Base-by-base conservation (phyloP, 2,329 filamentous ascomycete genomes). In the Phyllosticta ampelicida region DNA sequence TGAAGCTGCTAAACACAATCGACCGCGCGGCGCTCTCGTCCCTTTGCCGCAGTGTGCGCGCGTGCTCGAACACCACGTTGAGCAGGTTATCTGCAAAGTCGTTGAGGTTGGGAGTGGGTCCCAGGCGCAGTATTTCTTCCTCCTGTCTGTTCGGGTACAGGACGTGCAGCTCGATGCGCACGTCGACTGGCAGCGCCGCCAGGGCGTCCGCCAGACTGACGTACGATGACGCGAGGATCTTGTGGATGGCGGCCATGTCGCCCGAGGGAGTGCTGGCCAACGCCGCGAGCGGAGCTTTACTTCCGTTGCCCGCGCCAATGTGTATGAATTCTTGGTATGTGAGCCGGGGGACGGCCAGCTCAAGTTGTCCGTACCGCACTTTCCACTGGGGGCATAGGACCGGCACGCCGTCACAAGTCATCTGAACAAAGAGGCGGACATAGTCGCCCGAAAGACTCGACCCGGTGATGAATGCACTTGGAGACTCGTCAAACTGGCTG, bases 401-500 rank as follows among this genome's bases (percentile, higher is more conserved):
- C 0, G 92, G 90, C 0, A 95, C 76, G 1, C 86, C 86, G 69
- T 99, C 94, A 61, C 84, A 86, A 0, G 92, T 97, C 64, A 96
- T 82, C 68, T 99, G 94, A 21, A 97, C 88, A 67, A 90, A 95
- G 8, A 99, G 75, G 58, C 91, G 84, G 21, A 96, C 85, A 71
- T 97, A 97, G 67, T 97, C 89, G n/a, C 94, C 94, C 2, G 90
- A 95, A 58, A 99, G 74, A 74, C 92, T 97, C 9, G 92, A 97
- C 0, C 92, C 94, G 0, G 92, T 97, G 18, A 99, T 89, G 21
- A 97, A 83, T 21, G 90, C 89, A 67, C 83, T 94, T 21, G 87
- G 86, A 52, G 90, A 88, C 54, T 89, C 85, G 69, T 96, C 90
- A 53, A 94, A 81, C 65, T 96, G 90, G 67, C 90, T 96, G 1